phyloP scores from a whole-genome alignment of 371 early-diverging fungal species.

The Thermomucor indicae-seudaticae region DNA sequence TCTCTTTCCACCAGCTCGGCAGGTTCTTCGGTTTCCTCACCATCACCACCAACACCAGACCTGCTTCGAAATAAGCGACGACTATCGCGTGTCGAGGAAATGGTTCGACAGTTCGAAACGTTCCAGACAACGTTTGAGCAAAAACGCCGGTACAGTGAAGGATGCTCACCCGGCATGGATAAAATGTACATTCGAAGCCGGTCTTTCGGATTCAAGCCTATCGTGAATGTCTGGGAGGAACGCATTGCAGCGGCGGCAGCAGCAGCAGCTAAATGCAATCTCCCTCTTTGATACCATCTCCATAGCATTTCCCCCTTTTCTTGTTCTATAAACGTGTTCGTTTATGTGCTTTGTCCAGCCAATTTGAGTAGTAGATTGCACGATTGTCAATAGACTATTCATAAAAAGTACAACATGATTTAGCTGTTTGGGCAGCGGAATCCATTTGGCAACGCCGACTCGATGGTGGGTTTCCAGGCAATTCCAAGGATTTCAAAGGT shows the following conservation, averaged over 20 bases:
- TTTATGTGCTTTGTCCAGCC: no score
- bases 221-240: conserved; percentile 6
- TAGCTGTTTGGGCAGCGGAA: not conserved
- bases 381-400: no score
- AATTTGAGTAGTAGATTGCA: no score
- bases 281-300: not conserved
- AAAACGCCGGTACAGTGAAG: conserved; percentile 6
- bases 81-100: conserved; percentile 8
- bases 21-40: not conserved
- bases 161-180: not conserved
- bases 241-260: conserved; percentile 3
- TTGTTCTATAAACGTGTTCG: not conserved
- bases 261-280: not conserved
- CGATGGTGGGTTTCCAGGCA: conserved; percentile 27
- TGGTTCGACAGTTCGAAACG: conserved; percentile 9
- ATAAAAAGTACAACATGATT: no score
- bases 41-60: not conserved
- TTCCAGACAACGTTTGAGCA: not conserved
- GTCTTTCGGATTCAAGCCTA: conserved; percentile 8
- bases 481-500: conserved; percentile 30
- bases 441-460: conserved; percentile 11
- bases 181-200: conserved; percentile 6
- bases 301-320: not conserved
- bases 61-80: conserved; percentile 2
- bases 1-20: conserved; percentile 5